These are phyloP conservation scores for Aspergillus affinis DNA, from an alignment of 495 filamentous ascomycete genomes.

Conservation along the genomic window DNA sequence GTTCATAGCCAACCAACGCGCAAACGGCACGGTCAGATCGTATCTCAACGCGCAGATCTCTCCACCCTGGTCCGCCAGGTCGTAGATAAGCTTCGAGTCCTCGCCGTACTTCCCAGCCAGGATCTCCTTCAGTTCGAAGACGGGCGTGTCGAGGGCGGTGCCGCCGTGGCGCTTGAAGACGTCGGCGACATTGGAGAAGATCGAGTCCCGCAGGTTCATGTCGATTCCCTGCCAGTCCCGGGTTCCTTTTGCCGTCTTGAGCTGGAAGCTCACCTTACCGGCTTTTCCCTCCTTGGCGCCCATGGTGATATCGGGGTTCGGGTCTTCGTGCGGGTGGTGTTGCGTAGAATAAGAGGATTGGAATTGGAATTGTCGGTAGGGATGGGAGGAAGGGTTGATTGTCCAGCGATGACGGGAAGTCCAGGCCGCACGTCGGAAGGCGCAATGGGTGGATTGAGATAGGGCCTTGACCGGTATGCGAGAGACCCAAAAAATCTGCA, in stretches of 20 bases:
- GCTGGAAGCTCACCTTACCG: conserved; percentile 27
- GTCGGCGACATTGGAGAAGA: conserved; percentile 74
- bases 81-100: conserved; percentile 88
- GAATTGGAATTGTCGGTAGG: neutral
- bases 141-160: conserved; percentile 81
- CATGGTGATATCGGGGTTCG: conserved; percentile 16
- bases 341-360: conserved; percentile 5
- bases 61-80: conserved; percentile 81
- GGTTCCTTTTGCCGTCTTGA: conserved; percentile 47
- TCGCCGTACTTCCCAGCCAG: conserved; percentile 89
- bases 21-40: conserved; percentile 89
- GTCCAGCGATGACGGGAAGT: conserved; percentile 11
- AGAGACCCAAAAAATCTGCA: conserved; percentile 18
- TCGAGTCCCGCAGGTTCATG: conserved; percentile 64
- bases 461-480: conserved; percentile 11
- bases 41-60: conserved; percentile 85
- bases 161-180: conserved; percentile 91
- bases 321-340: neutral
- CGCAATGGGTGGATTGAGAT: conserved; percentile 7
- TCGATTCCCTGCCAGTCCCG: conserved; percentile 38
- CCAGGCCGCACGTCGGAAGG: conserved; percentile 8
- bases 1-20: conserved; percentile 87
- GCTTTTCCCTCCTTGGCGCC: conserved; percentile 34
- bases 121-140: conserved; percentile 77
- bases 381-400: conserved; percentile 6